Evolutionary conservation across 768 basidiomycete genomes (phyloP), one percentile per base, ranked within the genome.

Genomic region (Phallus indusiatus): DNA sequence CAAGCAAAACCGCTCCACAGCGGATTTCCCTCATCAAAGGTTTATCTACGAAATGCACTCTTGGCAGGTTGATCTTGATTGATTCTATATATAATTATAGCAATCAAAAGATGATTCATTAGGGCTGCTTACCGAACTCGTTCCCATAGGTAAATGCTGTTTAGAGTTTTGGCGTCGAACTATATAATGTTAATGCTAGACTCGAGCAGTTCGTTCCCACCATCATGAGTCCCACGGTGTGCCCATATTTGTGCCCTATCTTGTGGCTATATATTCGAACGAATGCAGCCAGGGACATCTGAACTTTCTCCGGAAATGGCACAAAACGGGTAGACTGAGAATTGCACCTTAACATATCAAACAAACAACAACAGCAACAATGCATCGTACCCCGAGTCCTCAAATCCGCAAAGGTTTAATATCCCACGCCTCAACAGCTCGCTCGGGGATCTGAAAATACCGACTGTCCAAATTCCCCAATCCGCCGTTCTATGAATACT

Each of bases 311-410:
- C 2, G 98, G 76, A 71, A 85, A 94, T 0, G 94, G 95, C 0
- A 98, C 82, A 1, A 82, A 1, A 91, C 95, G 96, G 55, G 96
- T 93, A 7, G 91, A 92, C 92, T 94, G 47, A 9, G 12, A 18
- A 46, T 17, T 7, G 20, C 53, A n/a, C n/a, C n/a, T n/a, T n/a
- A n/a, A n/a, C n/a, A n/a, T n/a, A n/a, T n/a, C n/a, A n/a, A 48
- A 50, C 14, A 11, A 53, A 18, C 20, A 35, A 20, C 78, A 8
- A 84, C 68, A n/a, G n/a, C 70, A 92, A 90, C 37, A 94, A 94
- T 68, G 94, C 94, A 75, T 96, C 94, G n/a, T n/a, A n/a, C n/a
- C 46, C 94, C 81, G 68, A 94, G 94, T 76, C 95, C 94, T 47
- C 94, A 81, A 53, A 96, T 94, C 22, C 89, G 81, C 62, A 96